Evolutionary conservation across 2,329 filamentous ascomycete species (phyloP), one percentile per base, ranked within the genome.

Genomic region (Salinomyces thailandicus): DNA sequence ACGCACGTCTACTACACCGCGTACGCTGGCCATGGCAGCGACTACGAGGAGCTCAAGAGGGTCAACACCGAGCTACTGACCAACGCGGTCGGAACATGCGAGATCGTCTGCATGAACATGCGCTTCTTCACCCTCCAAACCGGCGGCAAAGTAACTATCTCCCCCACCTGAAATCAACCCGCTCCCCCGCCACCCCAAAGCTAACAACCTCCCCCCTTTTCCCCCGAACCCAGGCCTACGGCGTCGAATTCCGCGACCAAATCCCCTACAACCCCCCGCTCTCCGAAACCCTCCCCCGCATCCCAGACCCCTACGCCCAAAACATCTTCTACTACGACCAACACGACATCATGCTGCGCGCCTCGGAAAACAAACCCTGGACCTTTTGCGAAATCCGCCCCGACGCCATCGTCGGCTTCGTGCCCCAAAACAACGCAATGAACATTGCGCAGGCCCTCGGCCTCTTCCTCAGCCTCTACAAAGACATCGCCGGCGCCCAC

Each of bases 1-100:
- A 67, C 62, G 15, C 63, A 68, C 50, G 58, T 65, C 9, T 64
- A 62, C 46, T 68, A 63, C 35, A 38, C 44, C 12, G 39, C 42
- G 1, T 49, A 49, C 33, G 31, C 43, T 5, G 44, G 45, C 9
- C 41, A 47, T 22, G 41, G 41, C 8, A 36, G 24, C 16, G 30
- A 33, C 31, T 48, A 44, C 27, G 31, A 37, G 18, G 40, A 47
- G 31, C 32, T 47, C 5, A 41, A 43, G 18, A 18, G 36, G 8
- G 24, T 43, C 28, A 48, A 48, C 19, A 16, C 20, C 20, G 28
- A 36, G 18, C 31, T 46, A 14, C 26, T 48, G 14, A 39, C 39
- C 22, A 48, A 48, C 30, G 43, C 44, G 28, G 37, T 48, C 14
- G 39, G 38, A 9, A 39, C 38, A 11, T 37, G 44, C n/a, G 44